Conservation (phyloP, 2,329 filamentous ascomycete genomes). For the Penicillium sp. region DNA sequence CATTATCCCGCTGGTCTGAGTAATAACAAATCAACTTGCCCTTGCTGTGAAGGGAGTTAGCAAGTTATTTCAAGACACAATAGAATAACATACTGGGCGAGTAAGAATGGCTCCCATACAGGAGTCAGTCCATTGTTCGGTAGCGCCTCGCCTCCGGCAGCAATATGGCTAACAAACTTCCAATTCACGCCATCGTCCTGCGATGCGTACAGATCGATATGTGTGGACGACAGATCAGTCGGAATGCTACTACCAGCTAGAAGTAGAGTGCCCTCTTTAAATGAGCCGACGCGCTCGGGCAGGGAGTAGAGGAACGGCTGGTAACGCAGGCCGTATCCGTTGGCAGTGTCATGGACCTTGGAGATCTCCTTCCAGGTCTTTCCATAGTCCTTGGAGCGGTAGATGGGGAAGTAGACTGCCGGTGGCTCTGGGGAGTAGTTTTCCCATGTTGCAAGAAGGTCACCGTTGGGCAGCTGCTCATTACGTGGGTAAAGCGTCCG, state of each 20-base stretch:
- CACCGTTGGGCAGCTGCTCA: slow-evolving; percentile 45
- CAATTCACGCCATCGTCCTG: slow-evolving; percentile 62
- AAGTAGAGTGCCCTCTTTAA: slow-evolving; percentile 63
- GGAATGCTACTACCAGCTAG: slow-evolving; percentile 58
- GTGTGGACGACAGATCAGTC: slow-evolving; percentile 59
- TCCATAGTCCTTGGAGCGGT: slow-evolving; percentile 54
- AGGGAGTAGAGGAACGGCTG: slow-evolving; percentile 69
- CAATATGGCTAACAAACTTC: slow-evolving; percentile 67
- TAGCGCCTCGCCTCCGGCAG: slow-evolving; percentile 60
- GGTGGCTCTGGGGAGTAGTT: slow-evolving; percentile 58
- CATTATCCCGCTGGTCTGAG: slow-evolving; percentile 67
- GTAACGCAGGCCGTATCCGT: slow-evolving; percentile 65
- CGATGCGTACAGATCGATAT: slow-evolving; percentile 69
- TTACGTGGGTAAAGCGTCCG: slow-evolving; percentile 55
- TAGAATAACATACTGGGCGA: slow-evolving; percentile 46
- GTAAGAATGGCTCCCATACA: slow-evolving; percentile 71
- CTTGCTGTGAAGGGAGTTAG: slow-evolving; percentile 36
- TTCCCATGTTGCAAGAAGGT: slow-evolving; percentile 56
- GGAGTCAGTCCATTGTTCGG: slow-evolving; percentile 66
- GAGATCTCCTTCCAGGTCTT: slow-evolving; percentile 64
- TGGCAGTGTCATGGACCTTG: slow-evolving; percentile 62
- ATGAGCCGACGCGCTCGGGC: slow-evolving; percentile 57
- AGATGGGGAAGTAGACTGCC: slow-evolving; percentile 54
- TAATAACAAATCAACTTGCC: slow-evolving; percentile 66
- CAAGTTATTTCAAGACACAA: too few species aligned